Percentiles rank a stretch among this genome's conserved stretches.
These are phyloP conservation scores for Graphiopsis chlorocephala DNA, from an alignment of 2,329 filamentous ascomycete species.

Conservation along the genomic window DNA sequence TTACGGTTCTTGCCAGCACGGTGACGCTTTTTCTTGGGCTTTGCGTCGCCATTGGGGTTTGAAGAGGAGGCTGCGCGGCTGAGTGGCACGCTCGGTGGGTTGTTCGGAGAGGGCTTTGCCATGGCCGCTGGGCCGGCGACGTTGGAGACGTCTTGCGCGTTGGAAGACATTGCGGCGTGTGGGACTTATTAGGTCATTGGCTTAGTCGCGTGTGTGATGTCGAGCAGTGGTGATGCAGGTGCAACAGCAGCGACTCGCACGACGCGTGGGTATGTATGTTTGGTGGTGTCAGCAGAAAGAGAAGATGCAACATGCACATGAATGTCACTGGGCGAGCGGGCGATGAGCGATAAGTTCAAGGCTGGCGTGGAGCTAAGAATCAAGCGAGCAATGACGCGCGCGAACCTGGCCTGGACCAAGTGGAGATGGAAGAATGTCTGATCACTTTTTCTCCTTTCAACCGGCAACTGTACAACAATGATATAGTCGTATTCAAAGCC, in stretches of 20 bases:
- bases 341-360: not conserved
- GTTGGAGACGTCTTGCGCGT: conserved; percentile 8
- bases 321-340: conserved; percentile 1
- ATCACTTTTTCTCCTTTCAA: not conserved
- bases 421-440: not conserved
- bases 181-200: not conserved
- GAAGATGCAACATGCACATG: too few species aligned
- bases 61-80: conserved; percentile 9
- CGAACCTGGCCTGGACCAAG: not conserved
- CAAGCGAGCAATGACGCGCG: conserved; percentile 1
- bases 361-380: not conserved
- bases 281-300: not conserved
- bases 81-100: conserved; percentile 4
- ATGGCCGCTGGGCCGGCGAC: conserved; percentile 14
- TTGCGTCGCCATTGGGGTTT: conserved; percentile 12
- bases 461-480: not conserved
- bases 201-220: not conserved
- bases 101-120: conserved; percentile 10
- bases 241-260: not conserved
- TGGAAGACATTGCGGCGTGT: conserved; percentile 8
- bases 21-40: conserved; percentile 63
- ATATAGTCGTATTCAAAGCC: not conserved
- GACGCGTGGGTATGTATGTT: not conserved
- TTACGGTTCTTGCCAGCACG: conserved; percentile 72
- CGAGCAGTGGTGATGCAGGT: not conserved